Percentiles rank a stretch among this genome's conserved stretches.
phyloP scores from a whole-genome alignment of 176 grass and related monocot species.

The Cenchrus fungigraminus region DNA sequence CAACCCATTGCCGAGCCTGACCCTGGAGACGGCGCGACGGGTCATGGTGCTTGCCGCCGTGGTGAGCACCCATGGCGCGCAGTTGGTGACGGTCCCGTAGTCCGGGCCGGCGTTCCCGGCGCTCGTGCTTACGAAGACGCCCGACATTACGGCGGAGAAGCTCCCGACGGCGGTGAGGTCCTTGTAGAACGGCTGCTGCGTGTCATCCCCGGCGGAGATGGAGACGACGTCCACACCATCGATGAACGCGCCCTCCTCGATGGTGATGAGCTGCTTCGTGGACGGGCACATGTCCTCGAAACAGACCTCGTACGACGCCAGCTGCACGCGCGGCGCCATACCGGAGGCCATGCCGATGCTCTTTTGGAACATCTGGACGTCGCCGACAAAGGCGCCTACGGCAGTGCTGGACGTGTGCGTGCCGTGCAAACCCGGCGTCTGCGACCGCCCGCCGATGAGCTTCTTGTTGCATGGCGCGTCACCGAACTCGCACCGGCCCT shows the following conservation, averaged over 20 bases:
- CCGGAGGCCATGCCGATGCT: conserved; percentile 45
- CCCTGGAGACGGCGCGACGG: conserved; percentile 37
- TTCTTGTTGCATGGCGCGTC: conserved; percentile 69
- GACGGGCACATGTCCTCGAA: conserved; percentile 35
- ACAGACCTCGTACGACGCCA: conserved; percentile 64
- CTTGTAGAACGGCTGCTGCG: conserved; percentile 53
- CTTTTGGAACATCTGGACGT: background rate
- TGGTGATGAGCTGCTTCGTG: conserved; percentile 46
- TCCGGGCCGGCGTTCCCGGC: conserved; percentile 44
- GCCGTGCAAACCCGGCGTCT: conserved; percentile 46
- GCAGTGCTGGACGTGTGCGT: conserved; percentile 79
- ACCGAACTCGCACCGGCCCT: conserved; percentile 65
- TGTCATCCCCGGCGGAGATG: conserved; percentile 48
- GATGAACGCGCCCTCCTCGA: conserved; percentile 51
- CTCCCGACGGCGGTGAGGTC: conserved; percentile 52
- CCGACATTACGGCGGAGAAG: conserved; percentile 39
- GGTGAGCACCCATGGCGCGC: conserved; percentile 56
- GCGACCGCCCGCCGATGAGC: conserved; percentile 60
- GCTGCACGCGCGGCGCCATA: conserved; percentile 66
- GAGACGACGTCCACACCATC: conserved; percentile 78
- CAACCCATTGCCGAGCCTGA: conserved; percentile 57
- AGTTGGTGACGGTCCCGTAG: conserved; percentile 40
- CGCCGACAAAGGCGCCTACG: conserved; percentile 41
- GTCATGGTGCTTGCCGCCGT: conserved; percentile 61
- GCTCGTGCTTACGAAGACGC: conserved; percentile 48